These are phyloP conservation scores for Cucumis melo DNA, from an alignment of 306 rosid genomes.

Conservation along the genomic window DNA sequence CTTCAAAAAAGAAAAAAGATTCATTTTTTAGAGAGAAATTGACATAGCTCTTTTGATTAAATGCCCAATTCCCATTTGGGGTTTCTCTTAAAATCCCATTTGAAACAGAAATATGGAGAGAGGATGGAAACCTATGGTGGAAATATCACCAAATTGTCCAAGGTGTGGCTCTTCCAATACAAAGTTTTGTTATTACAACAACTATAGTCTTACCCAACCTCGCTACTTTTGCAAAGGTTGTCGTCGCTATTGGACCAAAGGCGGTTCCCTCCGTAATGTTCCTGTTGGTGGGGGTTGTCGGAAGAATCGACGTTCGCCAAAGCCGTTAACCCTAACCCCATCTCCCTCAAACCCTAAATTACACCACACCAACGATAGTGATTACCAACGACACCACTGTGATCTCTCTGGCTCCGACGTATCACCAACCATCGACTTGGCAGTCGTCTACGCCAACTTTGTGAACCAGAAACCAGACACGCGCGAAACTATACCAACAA, in stretches of 20 bases:
- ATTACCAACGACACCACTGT: neutral
- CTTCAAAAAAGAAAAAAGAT: too few species aligned
- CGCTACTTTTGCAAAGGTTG: conserved; percentile 3
- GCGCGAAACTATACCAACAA: neutral
- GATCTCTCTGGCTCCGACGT: neutral
- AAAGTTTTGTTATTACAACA: conserved; percentile 5
- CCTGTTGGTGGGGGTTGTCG: conserved; percentile 2
- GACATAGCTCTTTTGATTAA: neutral
- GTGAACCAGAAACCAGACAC: neutral
- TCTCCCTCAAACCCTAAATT: neutral
- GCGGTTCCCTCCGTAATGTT: conserved; percentile 1
- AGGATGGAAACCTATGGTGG: conserved; percentile 2
- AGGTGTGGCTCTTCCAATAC: conserved; percentile 9
- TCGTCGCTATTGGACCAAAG: conserved; percentile 3
- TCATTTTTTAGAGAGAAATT: too few species aligned
- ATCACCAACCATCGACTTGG: neutral
- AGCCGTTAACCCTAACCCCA: neutral
- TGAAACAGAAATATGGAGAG: neutral
- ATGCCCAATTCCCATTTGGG: neutral
- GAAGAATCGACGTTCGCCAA: neutral
- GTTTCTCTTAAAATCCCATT: neutral
- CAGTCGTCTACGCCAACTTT: neutral
- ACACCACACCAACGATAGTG: neutral
- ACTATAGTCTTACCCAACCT: conserved; percentile 3
- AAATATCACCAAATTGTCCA: conserved; percentile 4